phyloP scores from a whole-genome alignment of 2,329 filamentous ascomycete genomes.

The Fusarium globosum region DNA sequence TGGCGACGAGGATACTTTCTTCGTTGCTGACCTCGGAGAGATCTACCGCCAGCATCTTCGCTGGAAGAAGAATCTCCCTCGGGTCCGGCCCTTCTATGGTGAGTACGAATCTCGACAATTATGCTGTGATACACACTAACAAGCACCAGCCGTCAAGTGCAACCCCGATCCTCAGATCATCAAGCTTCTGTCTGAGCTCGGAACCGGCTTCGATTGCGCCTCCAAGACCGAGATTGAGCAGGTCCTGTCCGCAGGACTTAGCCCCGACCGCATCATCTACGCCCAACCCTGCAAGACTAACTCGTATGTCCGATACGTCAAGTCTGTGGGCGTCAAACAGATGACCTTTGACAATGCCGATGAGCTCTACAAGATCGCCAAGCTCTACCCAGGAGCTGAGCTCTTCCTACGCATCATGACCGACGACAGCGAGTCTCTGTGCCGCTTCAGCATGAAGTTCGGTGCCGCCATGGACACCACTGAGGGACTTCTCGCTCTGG shows the following conservation, averaged over 20 bases:
- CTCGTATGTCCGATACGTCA: slow-evolving; percentile 93
- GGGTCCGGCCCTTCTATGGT: slow-evolving; percentile 98
- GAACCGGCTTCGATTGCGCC: slow-evolving; percentile 97
- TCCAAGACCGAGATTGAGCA: slow-evolving; percentile 98
- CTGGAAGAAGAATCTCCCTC: slow-evolving; percentile 94
- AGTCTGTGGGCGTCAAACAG: slow-evolving; percentile 86
- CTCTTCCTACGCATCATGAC: slow-evolving; percentile 95
- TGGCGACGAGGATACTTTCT: slow-evolving; percentile 97
- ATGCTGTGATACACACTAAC: slow-evolving; percentile 2
- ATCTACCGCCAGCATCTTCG: slow-evolving; percentile 98
- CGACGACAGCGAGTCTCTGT: slow-evolving; percentile 93
- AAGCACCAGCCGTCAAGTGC: slow-evolving; percentile 86
- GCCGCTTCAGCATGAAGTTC: slow-evolving; percentile 97
- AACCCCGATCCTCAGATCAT: slow-evolving; percentile 94
- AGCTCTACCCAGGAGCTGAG: slow-evolving; percentile 88
- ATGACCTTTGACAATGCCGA: slow-evolving; percentile 99
- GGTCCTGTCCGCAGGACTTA: slow-evolving; percentile 83
- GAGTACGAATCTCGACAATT: slow-evolving; percentile 49
- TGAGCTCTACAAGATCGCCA: slow-evolving; percentile 97
- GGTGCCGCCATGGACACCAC: slow-evolving; percentile 89
- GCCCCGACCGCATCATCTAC: slow-evolving; percentile 94
- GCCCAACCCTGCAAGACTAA: slow-evolving; percentile 99
- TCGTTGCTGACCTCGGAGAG: slow-evolving; percentile 96
- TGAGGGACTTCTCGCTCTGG: slow-evolving; percentile 79
- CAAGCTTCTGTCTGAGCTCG: slow-evolving; percentile 85